These are phyloP conservation scores for Leccinellum albellum DNA, from an alignment of 768 basidiomycete species.

Conservation along the genomic window DNA sequence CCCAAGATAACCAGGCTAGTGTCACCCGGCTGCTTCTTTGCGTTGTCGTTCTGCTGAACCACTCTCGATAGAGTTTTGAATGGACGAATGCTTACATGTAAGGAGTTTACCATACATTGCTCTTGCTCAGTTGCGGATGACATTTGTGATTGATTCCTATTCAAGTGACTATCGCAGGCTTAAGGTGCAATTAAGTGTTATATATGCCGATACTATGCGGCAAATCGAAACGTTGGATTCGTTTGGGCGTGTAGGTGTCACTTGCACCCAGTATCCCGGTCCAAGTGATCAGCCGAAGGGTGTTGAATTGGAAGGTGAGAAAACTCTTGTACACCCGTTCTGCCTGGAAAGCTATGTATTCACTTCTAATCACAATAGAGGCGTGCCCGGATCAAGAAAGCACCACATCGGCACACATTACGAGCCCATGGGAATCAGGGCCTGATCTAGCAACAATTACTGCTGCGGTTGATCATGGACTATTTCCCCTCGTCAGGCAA, in stretches of 20 bases:
- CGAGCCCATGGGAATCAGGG: neutral
- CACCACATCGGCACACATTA: neutral
- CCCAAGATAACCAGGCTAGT: conserved; percentile 63
- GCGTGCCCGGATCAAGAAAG: neutral
- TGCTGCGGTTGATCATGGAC: neutral
- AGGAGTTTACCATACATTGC: neutral
- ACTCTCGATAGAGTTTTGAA: conserved; percentile 54
- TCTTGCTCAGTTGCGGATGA: neutral
- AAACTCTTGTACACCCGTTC: neutral
- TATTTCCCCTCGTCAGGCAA: neutral
- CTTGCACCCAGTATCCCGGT: neutral
- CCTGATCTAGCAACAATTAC: neutral
- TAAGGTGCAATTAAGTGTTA: conserved; percentile 65
- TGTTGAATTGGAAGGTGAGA: conserved; percentile 7
- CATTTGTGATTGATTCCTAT: neutral
- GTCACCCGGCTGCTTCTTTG: neutral
- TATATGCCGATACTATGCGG: conserved; percentile 35
- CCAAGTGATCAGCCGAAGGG: neutral
- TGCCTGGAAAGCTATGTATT: neutral
- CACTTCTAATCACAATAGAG: conserved; percentile 2
- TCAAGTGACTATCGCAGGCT: conserved; percentile 68
- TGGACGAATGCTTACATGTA: conserved; percentile 36
- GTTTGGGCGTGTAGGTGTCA: neutral
- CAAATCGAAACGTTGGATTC: conserved; percentile 15
- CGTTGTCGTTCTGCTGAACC: neutral